Conservation (phyloP, 371 early-diverging fungal genomes). For the Haplosporangium sp. region DNA sequence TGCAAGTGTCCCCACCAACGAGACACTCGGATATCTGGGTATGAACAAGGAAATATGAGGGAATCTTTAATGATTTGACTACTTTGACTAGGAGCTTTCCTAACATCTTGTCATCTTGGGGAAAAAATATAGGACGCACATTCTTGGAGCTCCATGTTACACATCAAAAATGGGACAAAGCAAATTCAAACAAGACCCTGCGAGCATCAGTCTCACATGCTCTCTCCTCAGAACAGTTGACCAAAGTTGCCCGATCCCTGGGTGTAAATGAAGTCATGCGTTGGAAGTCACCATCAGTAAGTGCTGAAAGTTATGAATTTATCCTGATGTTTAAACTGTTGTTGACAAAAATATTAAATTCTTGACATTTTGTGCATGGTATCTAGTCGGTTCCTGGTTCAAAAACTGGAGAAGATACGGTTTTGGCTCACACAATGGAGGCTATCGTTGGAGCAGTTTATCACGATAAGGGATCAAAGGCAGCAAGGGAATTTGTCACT, state of each 20-base stretch:
- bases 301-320: neutral
- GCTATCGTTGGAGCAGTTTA: conserved; percentile 65
- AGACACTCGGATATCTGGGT: conserved; percentile 73
- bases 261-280: conserved; percentile 51
- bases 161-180: conserved; percentile 25
- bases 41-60: conserved; percentile 14
- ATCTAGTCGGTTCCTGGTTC: conserved; percentile 29
- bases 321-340: no score
- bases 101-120: no score
- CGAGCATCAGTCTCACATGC: conserved; percentile 28
- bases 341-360: no score
- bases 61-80: no score
- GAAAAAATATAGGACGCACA: conserved; percentile 37
- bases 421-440: conserved; percentile 60
- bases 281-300: conserved; percentile 52
- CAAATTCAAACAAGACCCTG: conserved; percentile 21
- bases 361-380: no score
- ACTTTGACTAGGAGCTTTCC: no score
- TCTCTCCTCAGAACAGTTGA: conserved; percentile 23
- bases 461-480: conserved; percentile 63
- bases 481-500: conserved; percentile 47
- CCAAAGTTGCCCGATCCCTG: conserved; percentile 42
- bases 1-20: conserved; percentile 71
- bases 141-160: conserved; percentile 53
- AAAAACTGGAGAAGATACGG: conserved; percentile 40